Base-by-base conservation (phyloP, 2,329 filamentous ascomycete species). In the Phialocephala subalpina region DNA sequence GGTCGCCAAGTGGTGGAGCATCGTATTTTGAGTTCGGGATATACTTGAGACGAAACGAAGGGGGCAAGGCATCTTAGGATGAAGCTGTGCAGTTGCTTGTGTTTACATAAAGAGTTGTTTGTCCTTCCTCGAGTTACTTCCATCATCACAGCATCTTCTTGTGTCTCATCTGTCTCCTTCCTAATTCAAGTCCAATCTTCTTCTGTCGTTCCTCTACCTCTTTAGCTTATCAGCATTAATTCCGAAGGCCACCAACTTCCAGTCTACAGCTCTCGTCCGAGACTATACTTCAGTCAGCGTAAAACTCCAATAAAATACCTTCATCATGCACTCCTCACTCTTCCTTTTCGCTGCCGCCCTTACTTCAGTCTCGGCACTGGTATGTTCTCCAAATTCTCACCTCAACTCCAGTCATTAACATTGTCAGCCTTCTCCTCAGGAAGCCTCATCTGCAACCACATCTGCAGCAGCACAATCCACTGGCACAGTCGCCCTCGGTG, bases 401-500 rank as follows among this genome's bases (percentile, higher is more conserved):
- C 9, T 18, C 8, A 2, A 29, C 12, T 27, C 7, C 47, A 12
- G 16, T 7, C 47, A 33, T 27, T 56, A 9, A 56, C 14, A 56
- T 20, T 33, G 22, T 56, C 27, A 56, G 52, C 52, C 52, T 56
- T 33, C 52, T 35, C 27, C 52, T 56, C 52, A 56, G 16, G 20
- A 42, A 14, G 12, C 4, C 12, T 42, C 12, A 4, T 42, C 38
- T 6, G 38, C 38, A 3, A 42, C 38, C 38, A 42, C 38, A 42
- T 14, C 38, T n/a, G 18, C 12, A 6, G 38, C 38, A 42, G 12
- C 38, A n/a, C n/a, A n/a, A 42, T 3, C 52, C 18, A 29, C 59
- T 27, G 62, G 60, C 9, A 58, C 63, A 20, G 56, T 65, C 0
- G 53, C 60, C 5, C 58, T 69, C 1, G 65, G 67, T n/a, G 52